Base-by-base conservation (phyloP, 2,329 filamentous ascomycete species). In the Calonectria naviculata region DNA sequence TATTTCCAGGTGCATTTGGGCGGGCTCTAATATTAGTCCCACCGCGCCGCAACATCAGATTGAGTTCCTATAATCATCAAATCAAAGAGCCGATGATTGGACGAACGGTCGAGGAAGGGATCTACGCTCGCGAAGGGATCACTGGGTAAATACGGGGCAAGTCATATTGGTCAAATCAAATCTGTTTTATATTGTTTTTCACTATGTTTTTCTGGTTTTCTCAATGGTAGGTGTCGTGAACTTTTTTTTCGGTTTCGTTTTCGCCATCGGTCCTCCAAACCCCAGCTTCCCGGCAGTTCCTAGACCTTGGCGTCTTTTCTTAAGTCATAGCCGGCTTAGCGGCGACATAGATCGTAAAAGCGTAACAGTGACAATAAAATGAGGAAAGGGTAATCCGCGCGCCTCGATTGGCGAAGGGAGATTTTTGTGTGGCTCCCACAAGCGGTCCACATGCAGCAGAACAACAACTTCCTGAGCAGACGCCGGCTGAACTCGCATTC, bases 401-500 rank as follows among this genome's bases (percentile, higher is more conserved):
- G 67, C 73, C 68, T 42, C 41, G 24, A 65, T 42, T 29, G 68
- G 73, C 75, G 38, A 42, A 72, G 68, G 71, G 62, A 73, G 65
- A 67, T 61, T 67, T 56, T 47, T 58, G 65, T 67, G 65, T 61
- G 41, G 52, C 36, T 60, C 49, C 61, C 64, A 31, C 29, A 7
- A 66, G 49, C 47, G 17, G 62, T 54, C 46, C 56, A 61, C 56
- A 44, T 61, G 56, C 38, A 42, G 56, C 38, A 42, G 56, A 61
- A 44, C 36, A 61, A 61, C n/a, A 41, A 61, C 24, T 42, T 29
- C 54, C 6, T 28, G 24, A 28, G 13, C 47, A 65, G 34, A 38
- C 44, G 46, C 62, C 46, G 24, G 47, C 49, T 64, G 31, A n/a
- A 3, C 29, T 24, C 44, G 49, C 42, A 47, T 60, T 44, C 41